These are phyloP conservation scores for Gillenia trifoliata DNA, from an alignment of 306 rosid genomes.

Conservation along the genomic window DNA sequence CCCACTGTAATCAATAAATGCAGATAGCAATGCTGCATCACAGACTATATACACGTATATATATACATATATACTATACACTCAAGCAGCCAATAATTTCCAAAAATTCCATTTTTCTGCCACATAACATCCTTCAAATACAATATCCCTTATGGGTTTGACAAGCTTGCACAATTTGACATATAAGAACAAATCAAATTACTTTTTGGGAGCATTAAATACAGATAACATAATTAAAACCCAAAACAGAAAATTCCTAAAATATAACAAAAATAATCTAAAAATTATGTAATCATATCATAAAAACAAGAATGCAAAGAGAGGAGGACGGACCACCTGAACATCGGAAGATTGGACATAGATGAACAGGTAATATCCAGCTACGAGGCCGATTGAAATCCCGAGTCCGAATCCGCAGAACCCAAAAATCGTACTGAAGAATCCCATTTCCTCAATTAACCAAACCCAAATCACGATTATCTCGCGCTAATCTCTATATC, in stretches of 20 bases:
- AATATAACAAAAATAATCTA: background rate
- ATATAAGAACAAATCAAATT: background rate
- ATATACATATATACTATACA: too few species aligned
- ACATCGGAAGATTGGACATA: conserved; percentile 54
- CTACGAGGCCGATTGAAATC: conserved; percentile 63
- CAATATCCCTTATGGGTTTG: too few species aligned
- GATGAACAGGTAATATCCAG: conserved; percentile 79
- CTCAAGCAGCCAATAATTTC: too few species aligned
- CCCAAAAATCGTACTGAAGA: conserved; percentile 62
- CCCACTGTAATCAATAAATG: background rate
- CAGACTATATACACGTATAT: background rate
- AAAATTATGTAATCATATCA: background rate
- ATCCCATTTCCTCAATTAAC: conserved; percentile 48
- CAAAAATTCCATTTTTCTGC: too few species aligned
- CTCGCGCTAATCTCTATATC: conserved; percentile 5
- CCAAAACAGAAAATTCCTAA: background rate
- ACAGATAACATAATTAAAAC: background rate
- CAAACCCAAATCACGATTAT: conserved; percentile 28
- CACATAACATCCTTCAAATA: too few species aligned
- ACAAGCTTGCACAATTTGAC: too few species aligned
- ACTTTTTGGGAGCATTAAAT: background rate
- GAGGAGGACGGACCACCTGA: conserved; percentile 46
- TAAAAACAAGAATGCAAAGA: background rate
- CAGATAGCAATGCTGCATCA: background rate
- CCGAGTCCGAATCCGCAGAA: conserved; percentile 85